Conservation (phyloP, 352 stramenopile genomes). For the Phytophthora pinifolia region DNA sequence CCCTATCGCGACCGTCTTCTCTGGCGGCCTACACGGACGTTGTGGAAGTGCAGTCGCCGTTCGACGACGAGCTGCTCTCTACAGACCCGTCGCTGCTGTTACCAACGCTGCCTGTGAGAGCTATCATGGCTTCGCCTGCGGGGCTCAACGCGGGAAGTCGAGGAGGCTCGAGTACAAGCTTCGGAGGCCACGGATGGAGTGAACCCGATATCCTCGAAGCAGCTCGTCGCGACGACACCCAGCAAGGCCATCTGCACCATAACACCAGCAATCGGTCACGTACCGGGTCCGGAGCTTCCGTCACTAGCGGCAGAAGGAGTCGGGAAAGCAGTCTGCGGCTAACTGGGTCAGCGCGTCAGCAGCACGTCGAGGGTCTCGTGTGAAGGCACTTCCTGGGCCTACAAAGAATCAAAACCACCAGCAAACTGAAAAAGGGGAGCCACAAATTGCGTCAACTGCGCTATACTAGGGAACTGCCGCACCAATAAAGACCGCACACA, state of each 20-base stretch:
- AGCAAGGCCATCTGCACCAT: conserved; percentile 31
- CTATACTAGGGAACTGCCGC: conserved; percentile 23
- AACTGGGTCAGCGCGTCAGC: conserved; percentile 17
- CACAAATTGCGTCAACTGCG: conserved; percentile 29
- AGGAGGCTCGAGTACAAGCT: conserved; percentile 16
- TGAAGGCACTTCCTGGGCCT: too few relatives aligned
- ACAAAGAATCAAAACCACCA: conserved; percentile 12
- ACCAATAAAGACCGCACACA: conserved; percentile 19
- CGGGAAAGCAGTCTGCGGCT: conserved; percentile 28
- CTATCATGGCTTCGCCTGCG: conserved; percentile 22
- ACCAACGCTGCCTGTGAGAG: conserved; percentile 27
- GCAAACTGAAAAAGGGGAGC: conserved; percentile 14
- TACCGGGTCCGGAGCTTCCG: conserved; percentile 18
- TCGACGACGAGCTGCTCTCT: conserved; percentile 23
- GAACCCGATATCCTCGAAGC: conserved; percentile 29
- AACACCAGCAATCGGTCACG: conserved; percentile 16
- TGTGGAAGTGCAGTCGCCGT: conserved; percentile 34
- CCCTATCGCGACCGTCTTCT: conserved; percentile 21
- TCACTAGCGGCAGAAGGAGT: conserved; percentile 9
- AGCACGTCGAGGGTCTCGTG: too few relatives aligned
- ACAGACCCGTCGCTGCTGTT: conserved; percentile 21
- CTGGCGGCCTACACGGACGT: conserved; percentile 31
- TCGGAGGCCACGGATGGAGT: conserved; percentile 44
- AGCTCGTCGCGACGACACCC: conserved; percentile 13
- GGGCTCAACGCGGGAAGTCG: conserved; percentile 17